Conservation (phyloP, 83 land plant genomes). For the Picea abies region DNA sequence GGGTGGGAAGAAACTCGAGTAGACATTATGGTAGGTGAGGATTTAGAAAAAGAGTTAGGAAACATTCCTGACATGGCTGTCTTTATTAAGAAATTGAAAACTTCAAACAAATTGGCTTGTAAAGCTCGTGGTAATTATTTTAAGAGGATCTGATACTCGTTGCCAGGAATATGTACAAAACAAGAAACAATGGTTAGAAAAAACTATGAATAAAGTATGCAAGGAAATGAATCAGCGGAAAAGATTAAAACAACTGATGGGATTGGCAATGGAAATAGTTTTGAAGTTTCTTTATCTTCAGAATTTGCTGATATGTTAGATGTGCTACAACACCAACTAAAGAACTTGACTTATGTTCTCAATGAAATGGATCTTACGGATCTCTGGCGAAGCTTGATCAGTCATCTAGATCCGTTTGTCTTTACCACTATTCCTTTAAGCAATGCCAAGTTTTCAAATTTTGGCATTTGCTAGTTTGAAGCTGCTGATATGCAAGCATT, state of each 20-base stretch:
- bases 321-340: slow-evolving; percentile 66
- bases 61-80: slow-evolving; percentile 2
- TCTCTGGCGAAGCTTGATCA: slow-evolving; percentile 75
- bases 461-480: slow-evolving; percentile 59
- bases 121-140: slow-evolving; percentile 68
- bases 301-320: slow-evolving; percentile 74
- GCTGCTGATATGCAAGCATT: slow-evolving; percentile 62
- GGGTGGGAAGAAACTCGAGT: slow-evolving; percentile 11
- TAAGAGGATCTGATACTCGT: slow-evolving; percentile 77
- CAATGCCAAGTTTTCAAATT: slow-evolving; percentile 54
- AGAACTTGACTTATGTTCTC: slow-evolving; percentile 41
- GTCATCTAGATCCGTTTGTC: slow-evolving; percentile 66
- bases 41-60: background rate
- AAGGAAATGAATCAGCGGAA: background rate
- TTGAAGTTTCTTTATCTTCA: slow-evolving; percentile 38
- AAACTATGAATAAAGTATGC: too few species aligned
- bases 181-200: slow-evolving; percentile 71
- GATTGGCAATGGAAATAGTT: slow-evolving; percentile 16
- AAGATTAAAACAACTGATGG: slow-evolving; percentile 4
- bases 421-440: slow-evolving; percentile 53
- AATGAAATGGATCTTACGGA: slow-evolving; percentile 65
- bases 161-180: slow-evolving; percentile 63
- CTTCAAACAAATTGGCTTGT: slow-evolving; percentile 66
- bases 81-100: slow-evolving; percentile 60
- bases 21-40: too few species aligned